Conservation (phyloP, 1,284 basidiomycete genomes). For the Boletus semigastroideus region DNA sequence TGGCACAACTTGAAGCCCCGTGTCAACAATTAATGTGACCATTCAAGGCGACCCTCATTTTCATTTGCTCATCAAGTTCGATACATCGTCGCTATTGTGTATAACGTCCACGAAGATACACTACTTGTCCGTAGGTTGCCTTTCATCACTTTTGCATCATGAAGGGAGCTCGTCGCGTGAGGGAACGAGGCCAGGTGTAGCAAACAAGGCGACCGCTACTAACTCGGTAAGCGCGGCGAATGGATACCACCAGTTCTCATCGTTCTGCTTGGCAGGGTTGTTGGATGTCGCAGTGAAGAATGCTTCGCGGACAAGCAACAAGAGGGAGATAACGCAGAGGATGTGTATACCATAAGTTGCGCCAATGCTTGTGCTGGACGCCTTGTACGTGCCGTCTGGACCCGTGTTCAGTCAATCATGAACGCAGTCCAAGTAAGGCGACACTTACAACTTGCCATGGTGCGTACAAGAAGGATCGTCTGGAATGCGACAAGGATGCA, state of each 20-base stretch:
- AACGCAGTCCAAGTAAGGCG: neutral
- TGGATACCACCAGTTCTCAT: slow-evolving; percentile 48
- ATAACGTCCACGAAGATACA: neutral
- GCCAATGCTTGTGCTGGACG: slow-evolving; percentile 25
- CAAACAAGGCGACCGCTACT: slow-evolving; percentile 41
- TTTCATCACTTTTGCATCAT: slow-evolving; percentile 4
- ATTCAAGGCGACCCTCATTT: no score
- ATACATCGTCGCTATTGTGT: neutral
- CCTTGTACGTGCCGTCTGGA: slow-evolving; percentile 25
- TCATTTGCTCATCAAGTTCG: neutral
- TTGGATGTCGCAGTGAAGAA: slow-evolving; percentile 40
- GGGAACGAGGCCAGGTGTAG: slow-evolving; percentile 45
- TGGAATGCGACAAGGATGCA: slow-evolving; percentile 41
- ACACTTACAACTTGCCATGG: slow-evolving; percentile 24
- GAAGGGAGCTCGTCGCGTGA: slow-evolving; percentile 29
- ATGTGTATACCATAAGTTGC: slow-evolving; percentile 36
- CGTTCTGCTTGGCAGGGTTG: slow-evolving; percentile 30
- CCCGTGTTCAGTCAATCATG: neutral
- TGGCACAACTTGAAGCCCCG: no score
- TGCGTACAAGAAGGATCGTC: slow-evolving; percentile 35
- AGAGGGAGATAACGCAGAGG: slow-evolving; percentile 37
- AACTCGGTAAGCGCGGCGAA: slow-evolving; percentile 45
- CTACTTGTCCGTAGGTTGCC: neutral
- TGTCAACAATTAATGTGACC: no score
- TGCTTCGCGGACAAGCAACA: slow-evolving; percentile 43